Evolutionary conservation across 352 stramenopile genomes (phyloP), one percentile per base, ranked within the genome.

Genomic region (Globisporangium camurandrum): DNA sequence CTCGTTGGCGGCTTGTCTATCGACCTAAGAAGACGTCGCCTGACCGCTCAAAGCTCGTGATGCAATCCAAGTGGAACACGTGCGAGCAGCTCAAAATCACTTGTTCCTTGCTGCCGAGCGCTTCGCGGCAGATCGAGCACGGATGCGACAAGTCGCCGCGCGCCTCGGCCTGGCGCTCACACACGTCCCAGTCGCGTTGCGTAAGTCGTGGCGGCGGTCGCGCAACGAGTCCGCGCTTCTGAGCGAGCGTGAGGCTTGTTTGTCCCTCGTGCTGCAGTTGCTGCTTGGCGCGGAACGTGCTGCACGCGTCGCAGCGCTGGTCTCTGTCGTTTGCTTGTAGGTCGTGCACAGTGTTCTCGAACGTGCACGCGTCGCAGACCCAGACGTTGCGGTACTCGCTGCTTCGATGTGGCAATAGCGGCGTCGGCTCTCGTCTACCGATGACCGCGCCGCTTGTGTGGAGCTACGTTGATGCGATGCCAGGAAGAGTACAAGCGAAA

Each of bases 1-100:
- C 8, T 26, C 8, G 33, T n/a, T n/a, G n/a, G n/a, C n/a, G n/a
- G n/a, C n/a, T n/a, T n/a, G n/a, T n/a, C n/a, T n/a, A n/a, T n/a
- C n/a, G n/a, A n/a, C n/a, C n/a, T n/a, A n/a, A n/a, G n/a, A n/a
- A n/a, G n/a, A n/a, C 22, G 11, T 8, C 40, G 39, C 24, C 36
- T 2, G 33, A 79, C 75, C 79, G 61, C 63, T 94, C 84, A 39
- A 94, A 94, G 47, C 79, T 92, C 16, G 76, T 62, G 44, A 94
- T 75, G 53, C 84, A 94, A 22, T 70, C 62, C 5, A 86, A 62
- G 51, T 94, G 84, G 49, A 94, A 93, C 47, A 91, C 78, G 66
- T 94, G 83, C n/a, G 76, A 87, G 56, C 84, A 94, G 54, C 76
- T 91, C 26, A 94, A 58, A 23, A 94, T 87, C 28, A 94, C 78